These are phyloP conservation scores for Alloteropsis semialata DNA, from an alignment of 176 grass and related monocot genomes.

Conservation along the genomic window DNA sequence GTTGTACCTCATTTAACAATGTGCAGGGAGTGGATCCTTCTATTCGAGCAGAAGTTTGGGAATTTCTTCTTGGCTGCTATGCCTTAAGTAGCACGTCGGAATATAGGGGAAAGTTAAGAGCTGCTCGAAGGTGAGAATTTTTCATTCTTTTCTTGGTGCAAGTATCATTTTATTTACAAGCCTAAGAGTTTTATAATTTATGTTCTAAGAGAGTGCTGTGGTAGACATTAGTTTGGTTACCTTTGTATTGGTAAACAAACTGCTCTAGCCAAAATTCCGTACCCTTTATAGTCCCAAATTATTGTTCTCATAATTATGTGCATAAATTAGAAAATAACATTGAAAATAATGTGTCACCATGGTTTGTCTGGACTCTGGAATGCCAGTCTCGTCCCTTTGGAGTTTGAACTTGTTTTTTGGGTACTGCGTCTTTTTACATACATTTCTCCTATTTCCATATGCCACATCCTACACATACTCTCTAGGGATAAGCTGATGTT, in stretches of 20 bases:
- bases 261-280: not conserved
- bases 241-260: not conserved
- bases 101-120: slow-evolving; percentile 67
- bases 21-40: slow-evolving; percentile 88
- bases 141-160: not conserved
- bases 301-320: not conserved
- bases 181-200: not conserved
- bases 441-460: not conserved
- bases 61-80: slow-evolving; percentile 99
- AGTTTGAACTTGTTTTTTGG: not conserved
- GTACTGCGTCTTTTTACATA: not conserved
- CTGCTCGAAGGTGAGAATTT: slow-evolving; percentile 69
- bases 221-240: not conserved
- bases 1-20: slow-evolving; percentile 15
- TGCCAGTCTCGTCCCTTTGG: not conserved
- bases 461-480: not conserved
- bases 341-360: not conserved
- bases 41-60: slow-evolving; percentile 91
- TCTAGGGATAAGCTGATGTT: not conserved
- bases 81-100: slow-evolving; percentile 76
- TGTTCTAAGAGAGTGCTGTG: slow-evolving; percentile 12
- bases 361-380: not conserved
- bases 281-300: not conserved
- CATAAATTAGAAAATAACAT: not conserved
- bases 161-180: slow-evolving; percentile 6